Base-by-base conservation (phyloP, 2,329 filamentous ascomycete species). In the Chaetoscypha palmicola region DNA sequence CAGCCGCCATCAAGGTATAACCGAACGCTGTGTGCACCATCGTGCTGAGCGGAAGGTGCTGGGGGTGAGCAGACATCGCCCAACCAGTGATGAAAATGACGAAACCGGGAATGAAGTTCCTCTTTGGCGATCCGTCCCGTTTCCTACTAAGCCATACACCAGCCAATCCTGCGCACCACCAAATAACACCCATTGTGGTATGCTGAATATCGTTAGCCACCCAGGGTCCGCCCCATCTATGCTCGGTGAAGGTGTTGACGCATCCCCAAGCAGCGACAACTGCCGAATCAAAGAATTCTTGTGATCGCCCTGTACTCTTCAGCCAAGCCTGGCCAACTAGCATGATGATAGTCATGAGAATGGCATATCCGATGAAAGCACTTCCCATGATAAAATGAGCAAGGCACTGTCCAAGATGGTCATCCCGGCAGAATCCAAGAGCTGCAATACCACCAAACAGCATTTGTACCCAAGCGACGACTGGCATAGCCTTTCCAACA, bases 361-460 rank as follows among this genome's bases (percentile, higher is more conserved):
- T 84, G 21, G 87, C 92, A 59, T 98, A 98, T 22, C 77, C 92
- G 55, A 98, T 91, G 62, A 98, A 98, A 1, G 91, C 90, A 54
- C 86, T 84, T 34, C 92, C 92, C 92, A 98, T 98, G 65, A 97
- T 98, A 66, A 97, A 98, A 65, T 98, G 92, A 1, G 92, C 92
- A 32, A 86, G 68, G 66, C 92, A 98, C 65, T 98, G 92, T 23
- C 90, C 91, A 1, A 89, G 64, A 61, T 98, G 91, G 46, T 97
- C 90, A 42, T 75, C 88, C 54, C 88, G 85, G 64, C 92, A 98
- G 70, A 95, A 97, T 17, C 92, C 92, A 44, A 95, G 72, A 3
- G 86, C 75, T 0, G 91, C 91, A 59, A 98, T 96, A 30, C 89
- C 92, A 39, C 92, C 92, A 64, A 98, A 95, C 5, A 98, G 63